Evolutionary conservation across 495 filamentous ascomycete genomes (phyloP).

Genomic region (Corynascus novoguineensis): DNA sequence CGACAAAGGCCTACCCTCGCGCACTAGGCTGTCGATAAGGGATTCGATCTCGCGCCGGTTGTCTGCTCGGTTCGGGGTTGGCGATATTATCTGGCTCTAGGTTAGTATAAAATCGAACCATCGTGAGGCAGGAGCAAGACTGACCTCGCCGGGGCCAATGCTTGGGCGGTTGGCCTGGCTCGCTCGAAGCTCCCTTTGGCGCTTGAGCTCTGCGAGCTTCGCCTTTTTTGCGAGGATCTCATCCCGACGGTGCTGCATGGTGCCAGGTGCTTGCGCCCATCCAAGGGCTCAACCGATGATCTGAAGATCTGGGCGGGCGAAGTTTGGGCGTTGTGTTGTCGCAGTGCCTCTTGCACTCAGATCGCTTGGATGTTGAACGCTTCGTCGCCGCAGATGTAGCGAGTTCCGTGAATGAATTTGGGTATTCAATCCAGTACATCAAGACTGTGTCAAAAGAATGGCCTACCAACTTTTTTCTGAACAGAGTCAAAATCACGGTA

Average conservation of each 20-base stretch:
- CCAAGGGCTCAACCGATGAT: slow-evolving; percentile 17
- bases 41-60: slow-evolving; percentile 76
- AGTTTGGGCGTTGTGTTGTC: not conserved
- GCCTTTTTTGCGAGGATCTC: slow-evolving; percentile 93
- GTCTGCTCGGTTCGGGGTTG: slow-evolving; percentile 62
- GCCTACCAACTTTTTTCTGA: too few relatives aligned
- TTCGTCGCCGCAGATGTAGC: not conserved
- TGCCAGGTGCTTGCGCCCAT: slow-evolving; percentile 38
- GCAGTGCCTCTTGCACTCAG: not conserved
- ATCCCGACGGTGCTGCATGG: slow-evolving; percentile 80
- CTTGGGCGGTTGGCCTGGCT: slow-evolving; percentile 66
- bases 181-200: slow-evolving; percentile 75
- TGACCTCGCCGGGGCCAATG: slow-evolving; percentile 47
- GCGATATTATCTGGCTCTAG: slow-evolving; percentile 54
- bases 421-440: not conserved
- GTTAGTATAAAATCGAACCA: slow-evolving; percentile 18
- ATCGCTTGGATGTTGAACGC: not conserved
- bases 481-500: too few relatives aligned
- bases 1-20: slow-evolving; percentile 68
- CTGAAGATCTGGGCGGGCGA: too few relatives aligned
- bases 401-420: not conserved
- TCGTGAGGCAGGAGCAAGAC: slow-evolving; percentile 23
- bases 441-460: not conserved
- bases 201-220: slow-evolving; percentile 91
- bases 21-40: slow-evolving; percentile 71